Evolutionary conservation across 2,329 filamentous ascomycete species (phyloP).

Genomic region (Hymenoscyphus albidus): DNA sequence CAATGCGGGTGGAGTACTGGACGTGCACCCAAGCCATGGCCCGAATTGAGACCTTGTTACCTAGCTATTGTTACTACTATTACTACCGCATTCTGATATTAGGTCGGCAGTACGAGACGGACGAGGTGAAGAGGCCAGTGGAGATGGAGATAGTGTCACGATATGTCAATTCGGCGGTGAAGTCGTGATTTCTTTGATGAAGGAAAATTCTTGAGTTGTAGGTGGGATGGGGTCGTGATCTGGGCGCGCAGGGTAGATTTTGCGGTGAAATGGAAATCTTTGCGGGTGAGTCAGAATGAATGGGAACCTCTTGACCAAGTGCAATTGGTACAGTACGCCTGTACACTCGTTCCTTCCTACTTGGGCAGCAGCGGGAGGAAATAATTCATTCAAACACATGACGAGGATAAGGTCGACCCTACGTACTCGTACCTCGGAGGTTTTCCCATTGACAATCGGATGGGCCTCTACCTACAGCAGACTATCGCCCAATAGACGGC

Average conservation of each 20-base stretch:
- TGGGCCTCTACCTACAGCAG: not conserved
- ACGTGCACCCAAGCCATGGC: not conserved
- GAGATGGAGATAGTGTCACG: not conserved
- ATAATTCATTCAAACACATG: not conserved
- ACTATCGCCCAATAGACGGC: not conserved
- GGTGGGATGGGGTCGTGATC: not conserved
- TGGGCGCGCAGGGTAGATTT: not conserved
- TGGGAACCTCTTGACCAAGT: not conserved
- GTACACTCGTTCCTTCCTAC: not conserved
- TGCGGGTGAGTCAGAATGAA: not conserved
- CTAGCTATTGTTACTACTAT: not conserved
- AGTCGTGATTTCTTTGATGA: not conserved
- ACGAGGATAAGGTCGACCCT: not conserved
- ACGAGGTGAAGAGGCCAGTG: not conserved
- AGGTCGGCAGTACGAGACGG: not conserved
- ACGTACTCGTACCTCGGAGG: not conserved
- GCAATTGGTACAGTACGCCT: not conserved
- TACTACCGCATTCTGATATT: not conserved
- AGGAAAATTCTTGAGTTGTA: too few relatives aligned
- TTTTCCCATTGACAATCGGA: not conserved
- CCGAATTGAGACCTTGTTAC: not conserved
- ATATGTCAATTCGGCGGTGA: constrained; percentile 1
- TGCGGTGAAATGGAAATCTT: not conserved
- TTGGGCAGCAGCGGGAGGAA: not conserved
- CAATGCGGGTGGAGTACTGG: not conserved